Conservation (phyloP, 305 asterid species). For the Stenogyne calaminthoides region DNA sequence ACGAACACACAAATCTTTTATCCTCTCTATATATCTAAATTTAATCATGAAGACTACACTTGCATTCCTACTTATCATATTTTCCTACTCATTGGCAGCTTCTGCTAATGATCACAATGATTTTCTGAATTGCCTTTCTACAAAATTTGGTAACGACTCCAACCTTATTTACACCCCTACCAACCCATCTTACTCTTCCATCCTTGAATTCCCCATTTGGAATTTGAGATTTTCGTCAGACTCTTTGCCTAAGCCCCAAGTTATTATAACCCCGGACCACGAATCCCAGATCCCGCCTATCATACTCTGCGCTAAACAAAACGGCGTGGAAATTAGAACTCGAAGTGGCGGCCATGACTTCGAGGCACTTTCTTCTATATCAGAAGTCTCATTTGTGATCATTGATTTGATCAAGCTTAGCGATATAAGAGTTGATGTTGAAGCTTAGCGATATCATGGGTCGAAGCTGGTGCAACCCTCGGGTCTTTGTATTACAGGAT, state of each 20-base stretch:
- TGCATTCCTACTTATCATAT: not conserved
- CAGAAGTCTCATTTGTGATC: too few relatives aligned
- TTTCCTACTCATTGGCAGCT: not conserved
- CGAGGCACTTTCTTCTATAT: not conserved
- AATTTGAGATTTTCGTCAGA: too few relatives aligned
- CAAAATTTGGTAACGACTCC: not conserved
- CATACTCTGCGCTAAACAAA: not conserved
- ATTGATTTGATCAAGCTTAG: too few relatives aligned
- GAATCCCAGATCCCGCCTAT: conserved; percentile 1
- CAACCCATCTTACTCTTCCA: not conserved
- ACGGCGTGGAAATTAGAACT: not conserved
- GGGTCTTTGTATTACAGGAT: too few relatives aligned
- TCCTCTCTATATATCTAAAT: not conserved
- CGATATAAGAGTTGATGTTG: not conserved
- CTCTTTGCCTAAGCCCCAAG: too few relatives aligned
- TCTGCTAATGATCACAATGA: not conserved
- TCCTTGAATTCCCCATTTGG: too few relatives aligned
- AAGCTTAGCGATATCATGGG: too few relatives aligned
- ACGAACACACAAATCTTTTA: not conserved
- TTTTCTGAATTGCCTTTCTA: not conserved
- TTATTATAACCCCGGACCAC: too few relatives aligned
- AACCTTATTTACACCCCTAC: not conserved
- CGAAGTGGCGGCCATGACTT: not conserved
- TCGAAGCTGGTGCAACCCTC: too few relatives aligned
- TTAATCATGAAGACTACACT: not conserved